Percentiles rank a stretch among this genome's conserved stretches.
phyloP scores from a whole-genome alignment of 2,329 filamentous ascomycete species.

The Trichoderma harzianum region DNA sequence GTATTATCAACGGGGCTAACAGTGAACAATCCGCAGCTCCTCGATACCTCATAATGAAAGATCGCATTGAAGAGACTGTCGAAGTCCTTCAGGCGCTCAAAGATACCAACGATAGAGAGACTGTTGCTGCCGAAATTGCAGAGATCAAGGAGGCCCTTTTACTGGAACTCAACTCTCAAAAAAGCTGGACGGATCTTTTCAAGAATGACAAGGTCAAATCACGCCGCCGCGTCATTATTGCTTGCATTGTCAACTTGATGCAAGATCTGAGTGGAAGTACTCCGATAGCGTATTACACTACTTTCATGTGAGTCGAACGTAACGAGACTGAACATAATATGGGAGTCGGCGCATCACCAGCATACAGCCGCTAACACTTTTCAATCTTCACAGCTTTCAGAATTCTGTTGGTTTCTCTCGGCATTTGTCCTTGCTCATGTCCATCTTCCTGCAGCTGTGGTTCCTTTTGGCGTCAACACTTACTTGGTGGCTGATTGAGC shows the following conservation, averaged over 20 bases:
- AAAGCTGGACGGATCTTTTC: constrained; percentile 33
- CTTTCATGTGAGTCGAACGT: constrained; percentile 37
- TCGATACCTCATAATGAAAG: constrained; percentile 41
- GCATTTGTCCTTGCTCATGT: constrained; percentile 48
- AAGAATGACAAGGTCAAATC: constrained; percentile 34
- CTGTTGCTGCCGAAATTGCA: constrained; percentile 19
- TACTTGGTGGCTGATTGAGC: constrained; percentile 46
- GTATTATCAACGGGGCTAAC: constrained; percentile 26
- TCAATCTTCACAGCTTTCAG: constrained; percentile 31
- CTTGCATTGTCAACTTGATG: constrained; percentile 30
- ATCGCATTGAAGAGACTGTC: constrained; percentile 36
- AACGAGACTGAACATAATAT: not conserved
- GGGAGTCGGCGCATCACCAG: not conserved
- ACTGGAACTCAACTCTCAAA: constrained; percentile 23
- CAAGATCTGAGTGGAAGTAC: constrained; percentile 48
- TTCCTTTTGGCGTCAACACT: constrained; percentile 41
- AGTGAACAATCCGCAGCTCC: constrained; percentile 29
- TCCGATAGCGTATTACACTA: constrained; percentile 33
- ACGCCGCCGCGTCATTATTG: constrained; percentile 30
- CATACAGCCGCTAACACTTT: not conserved
- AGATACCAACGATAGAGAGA: constrained; percentile 24
- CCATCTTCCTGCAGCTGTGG: constrained; percentile 50
- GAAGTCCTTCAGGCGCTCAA: constrained; percentile 38
- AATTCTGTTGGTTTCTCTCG: constrained; percentile 40
- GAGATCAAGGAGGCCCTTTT: constrained; percentile 13